A percentile compares a stretch with the other conserved stretches of the same genome.
Evolutionary conservation across 768 basidiomycete genomes (phyloP).

Genomic region (Panaeolus cyanescens): DNA sequence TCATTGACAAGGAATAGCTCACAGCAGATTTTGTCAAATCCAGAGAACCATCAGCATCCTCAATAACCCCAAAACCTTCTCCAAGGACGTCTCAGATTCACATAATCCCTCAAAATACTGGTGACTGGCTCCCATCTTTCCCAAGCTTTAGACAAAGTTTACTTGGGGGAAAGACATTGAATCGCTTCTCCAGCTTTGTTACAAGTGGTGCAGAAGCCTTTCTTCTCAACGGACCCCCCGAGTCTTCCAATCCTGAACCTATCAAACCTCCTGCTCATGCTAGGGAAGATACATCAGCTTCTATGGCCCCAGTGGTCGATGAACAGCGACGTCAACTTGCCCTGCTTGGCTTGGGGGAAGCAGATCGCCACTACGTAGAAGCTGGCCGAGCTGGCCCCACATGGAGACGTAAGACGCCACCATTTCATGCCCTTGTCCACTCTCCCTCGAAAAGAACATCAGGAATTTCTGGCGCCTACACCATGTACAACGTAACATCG

Average conservation of each 20-base stretch:
- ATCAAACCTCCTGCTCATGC: slow-evolving; percentile 18
- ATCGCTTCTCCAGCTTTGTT: slow-evolving; percentile 86
- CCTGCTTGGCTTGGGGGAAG: slow-evolving; percentile 50
- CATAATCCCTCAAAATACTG: slow-evolving; percentile 66
- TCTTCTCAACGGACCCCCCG: slow-evolving; percentile 65
- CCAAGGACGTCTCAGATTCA: slow-evolving; percentile 23
- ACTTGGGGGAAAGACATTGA: slow-evolving; percentile 75
- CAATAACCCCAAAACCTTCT: slow-evolving; percentile 25
- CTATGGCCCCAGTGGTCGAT: slow-evolving; percentile 36
- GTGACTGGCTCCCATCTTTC: slow-evolving; percentile 60
- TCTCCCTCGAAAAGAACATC: slow-evolving; percentile 79
- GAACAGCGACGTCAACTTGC: slow-evolving; percentile 42
- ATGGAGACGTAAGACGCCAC: slow-evolving; percentile 75
- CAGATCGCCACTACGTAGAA: slow-evolving; percentile 73
- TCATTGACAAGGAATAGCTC: slow-evolving; percentile 43
- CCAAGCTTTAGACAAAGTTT: slow-evolving; percentile 73
- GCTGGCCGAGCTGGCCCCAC: slow-evolving; percentile 65
- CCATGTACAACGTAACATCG: slow-evolving; percentile 76
- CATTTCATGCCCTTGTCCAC: slow-evolving; percentile 76
- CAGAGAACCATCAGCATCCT: slow-evolving; percentile 44
- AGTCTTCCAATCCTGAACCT: slow-evolving; percentile 10
- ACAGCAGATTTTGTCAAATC: slow-evolving; percentile 67
- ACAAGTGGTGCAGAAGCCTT: slow-evolving; percentile 86
- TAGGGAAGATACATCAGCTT: slow-evolving; percentile 32
- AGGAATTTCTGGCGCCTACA: slow-evolving; percentile 68